These are phyloP conservation scores for Emergomyces africanus DNA, from an alignment of 2,329 filamentous ascomycete species.

Conservation along the genomic window DNA sequence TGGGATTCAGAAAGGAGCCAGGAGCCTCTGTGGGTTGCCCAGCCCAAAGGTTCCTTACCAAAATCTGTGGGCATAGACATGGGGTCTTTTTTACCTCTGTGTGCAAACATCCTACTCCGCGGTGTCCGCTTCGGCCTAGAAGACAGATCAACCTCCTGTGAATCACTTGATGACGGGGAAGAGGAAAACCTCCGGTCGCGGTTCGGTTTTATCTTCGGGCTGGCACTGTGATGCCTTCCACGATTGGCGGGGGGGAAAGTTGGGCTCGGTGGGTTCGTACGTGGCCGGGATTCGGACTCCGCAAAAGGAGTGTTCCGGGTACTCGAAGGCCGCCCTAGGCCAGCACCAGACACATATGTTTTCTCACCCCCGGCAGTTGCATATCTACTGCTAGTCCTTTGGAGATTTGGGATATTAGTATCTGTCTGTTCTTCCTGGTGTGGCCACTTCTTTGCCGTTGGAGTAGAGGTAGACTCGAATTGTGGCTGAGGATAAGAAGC, in stretches of 20 bases:
- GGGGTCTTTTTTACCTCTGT: constrained; percentile 17
- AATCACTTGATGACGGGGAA: constrained; percentile 30
- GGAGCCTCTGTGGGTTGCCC: constrained; percentile 8
- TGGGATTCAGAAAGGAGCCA: constrained; percentile 12
- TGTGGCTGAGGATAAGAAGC: constrained; percentile 22
- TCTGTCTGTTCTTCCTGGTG: constrained; percentile 16
- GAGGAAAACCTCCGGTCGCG: constrained; percentile 20
- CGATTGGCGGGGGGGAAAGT: constrained; percentile 13
- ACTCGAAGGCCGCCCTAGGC: constrained; percentile 41
- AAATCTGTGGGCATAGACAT: constrained; percentile 15
- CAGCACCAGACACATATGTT: constrained; percentile 41
- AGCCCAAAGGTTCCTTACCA: constrained; percentile 21
- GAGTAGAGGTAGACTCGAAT: constrained; percentile 27
- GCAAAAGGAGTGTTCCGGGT: constrained; percentile 37
- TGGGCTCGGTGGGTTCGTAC: constrained; percentile 26
- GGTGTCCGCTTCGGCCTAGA: constrained; percentile 31
- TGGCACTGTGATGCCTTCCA: constrained; percentile 31
- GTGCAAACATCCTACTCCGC: constrained; percentile 24
- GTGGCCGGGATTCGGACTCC: constrained; percentile 18
- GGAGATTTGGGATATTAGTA: constrained; percentile 23
- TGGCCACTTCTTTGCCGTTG: constrained; percentile 26
- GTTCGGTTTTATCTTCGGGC: constrained; percentile 27
- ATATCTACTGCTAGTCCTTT: constrained; percentile 44
- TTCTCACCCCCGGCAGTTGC: constrained; percentile 42
- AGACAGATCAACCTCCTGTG: constrained; percentile 17